phyloP scores from a whole-genome alignment of 768 basidiomycete species.

The Mycena capillaripes region DNA sequence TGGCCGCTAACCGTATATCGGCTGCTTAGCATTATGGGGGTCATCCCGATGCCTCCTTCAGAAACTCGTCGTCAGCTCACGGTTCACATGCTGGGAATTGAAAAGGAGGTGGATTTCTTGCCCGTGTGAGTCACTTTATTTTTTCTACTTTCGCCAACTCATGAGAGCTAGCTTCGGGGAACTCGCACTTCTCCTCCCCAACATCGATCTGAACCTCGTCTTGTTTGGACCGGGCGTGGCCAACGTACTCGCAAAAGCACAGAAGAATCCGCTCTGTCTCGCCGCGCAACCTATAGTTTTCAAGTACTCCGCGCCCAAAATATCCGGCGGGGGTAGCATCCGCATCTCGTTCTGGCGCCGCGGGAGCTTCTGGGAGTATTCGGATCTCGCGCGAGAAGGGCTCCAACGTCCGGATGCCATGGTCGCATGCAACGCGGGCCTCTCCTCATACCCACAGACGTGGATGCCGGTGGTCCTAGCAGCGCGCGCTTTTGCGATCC shows the following conservation, averaged over 20 bases:
- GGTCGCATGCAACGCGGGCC: constrained; percentile 56
- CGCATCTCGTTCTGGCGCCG: constrained; percentile 47
- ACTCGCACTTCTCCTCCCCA: constrained; percentile 58
- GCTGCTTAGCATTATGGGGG: constrained; percentile 50
- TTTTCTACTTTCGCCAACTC: background rate
- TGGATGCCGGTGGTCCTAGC: constrained; percentile 53
- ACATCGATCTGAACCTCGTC: constrained; percentile 58
- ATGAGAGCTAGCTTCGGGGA: constrained; percentile 55
- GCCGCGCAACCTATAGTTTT: constrained; percentile 39
- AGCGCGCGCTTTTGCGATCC: constrained; percentile 42
- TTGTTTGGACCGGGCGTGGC: constrained; percentile 54
- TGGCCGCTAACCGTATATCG: constrained; percentile 58
- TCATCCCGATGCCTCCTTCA: constrained; percentile 37
- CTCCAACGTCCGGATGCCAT: constrained; percentile 53
- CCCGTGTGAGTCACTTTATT: constrained; percentile 50
- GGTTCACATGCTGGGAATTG: constrained; percentile 53
- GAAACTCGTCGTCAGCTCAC: background rate
- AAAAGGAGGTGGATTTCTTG: constrained; percentile 56
- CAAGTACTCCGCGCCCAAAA: constrained; percentile 53
- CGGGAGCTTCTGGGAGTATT: constrained; percentile 12
- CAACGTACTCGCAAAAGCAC: constrained; percentile 46
- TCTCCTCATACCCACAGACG: constrained; percentile 46
- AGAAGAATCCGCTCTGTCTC: constrained; percentile 21
- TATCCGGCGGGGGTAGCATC: constrained; percentile 54
- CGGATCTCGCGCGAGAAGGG: background rate